Conservation (phyloP, 2,329 filamentous ascomycete species). For the Falciphora oryzae region DNA sequence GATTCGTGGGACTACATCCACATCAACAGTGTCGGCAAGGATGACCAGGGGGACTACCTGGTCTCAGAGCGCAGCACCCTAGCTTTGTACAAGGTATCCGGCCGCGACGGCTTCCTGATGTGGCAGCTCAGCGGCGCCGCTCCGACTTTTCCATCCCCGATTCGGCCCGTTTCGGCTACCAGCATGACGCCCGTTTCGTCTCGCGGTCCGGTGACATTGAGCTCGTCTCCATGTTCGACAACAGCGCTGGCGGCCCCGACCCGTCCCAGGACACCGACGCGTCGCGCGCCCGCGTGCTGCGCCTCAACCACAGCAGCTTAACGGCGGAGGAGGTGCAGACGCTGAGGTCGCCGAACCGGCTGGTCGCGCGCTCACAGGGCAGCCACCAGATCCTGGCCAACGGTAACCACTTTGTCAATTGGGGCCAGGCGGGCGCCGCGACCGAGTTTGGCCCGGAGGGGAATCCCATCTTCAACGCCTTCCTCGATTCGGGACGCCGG, state of each 20-base stretch:
- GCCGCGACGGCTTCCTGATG: slow-evolving; percentile 35
- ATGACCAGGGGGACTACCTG: slow-evolving; percentile 37
- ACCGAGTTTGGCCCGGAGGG: slow-evolving; percentile 44
- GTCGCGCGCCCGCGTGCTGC: slow-evolving; percentile 40
- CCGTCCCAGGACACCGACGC: slow-evolving; percentile 21
- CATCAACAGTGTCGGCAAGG: slow-evolving; percentile 44
- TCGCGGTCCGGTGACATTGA: slow-evolving; percentile 31
- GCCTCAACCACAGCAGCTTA: slow-evolving; percentile 34
- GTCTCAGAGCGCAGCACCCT: slow-evolving; percentile 38
- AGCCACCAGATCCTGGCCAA: slow-evolving; percentile 48
- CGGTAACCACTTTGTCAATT: slow-evolving; percentile 50
- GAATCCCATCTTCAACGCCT: slow-evolving; percentile 45
- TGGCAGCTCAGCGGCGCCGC: slow-evolving; percentile 40
- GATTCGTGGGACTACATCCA: slow-evolving; percentile 45
- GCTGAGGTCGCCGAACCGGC: slow-evolving; percentile 34
- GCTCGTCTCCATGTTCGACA: slow-evolving; percentile 44
- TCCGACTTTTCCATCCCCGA: slow-evolving; percentile 33
- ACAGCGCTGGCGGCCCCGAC: slow-evolving; percentile 40
- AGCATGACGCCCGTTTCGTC: slow-evolving; percentile 41
- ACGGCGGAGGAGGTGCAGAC: slow-evolving; percentile 39
- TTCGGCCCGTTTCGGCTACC: slow-evolving; percentile 33
- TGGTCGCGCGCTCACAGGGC: slow-evolving; percentile 27
- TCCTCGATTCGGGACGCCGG: slow-evolving; percentile 34
- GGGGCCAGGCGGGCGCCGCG: slow-evolving; percentile 44
- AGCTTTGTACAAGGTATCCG: slow-evolving; percentile 35